Evolutionary conservation across 2,329 filamentous ascomycete genomes (phyloP).

Genomic region (Talaromyces atroroseus): DNA sequence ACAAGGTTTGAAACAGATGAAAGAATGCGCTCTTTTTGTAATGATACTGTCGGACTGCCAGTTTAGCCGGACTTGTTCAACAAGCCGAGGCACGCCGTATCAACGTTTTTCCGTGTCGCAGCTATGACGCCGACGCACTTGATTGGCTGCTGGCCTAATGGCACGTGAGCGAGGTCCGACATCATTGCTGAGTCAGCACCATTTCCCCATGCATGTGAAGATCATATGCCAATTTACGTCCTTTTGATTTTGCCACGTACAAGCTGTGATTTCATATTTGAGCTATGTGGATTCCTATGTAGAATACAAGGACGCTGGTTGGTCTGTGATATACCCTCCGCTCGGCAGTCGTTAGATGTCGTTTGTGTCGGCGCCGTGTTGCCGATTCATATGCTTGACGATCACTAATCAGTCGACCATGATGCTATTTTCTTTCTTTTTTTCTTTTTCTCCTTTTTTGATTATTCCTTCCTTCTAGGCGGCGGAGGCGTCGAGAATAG

Average conservation of each 20-base stretch:
- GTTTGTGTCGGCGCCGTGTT: no score
- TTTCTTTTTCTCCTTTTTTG: background rate
- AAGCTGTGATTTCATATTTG: no score
- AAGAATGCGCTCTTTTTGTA: slow-evolving; percentile 14
- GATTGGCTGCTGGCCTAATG: background rate
- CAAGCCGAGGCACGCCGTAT: slow-evolving; percentile 28
- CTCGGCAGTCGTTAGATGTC: no score
- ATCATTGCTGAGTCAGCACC: background rate
- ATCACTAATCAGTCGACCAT: no score
- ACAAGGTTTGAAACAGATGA: background rate
- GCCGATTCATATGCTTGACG: no score
- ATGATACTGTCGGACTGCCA: no score
- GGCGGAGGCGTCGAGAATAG: slow-evolving; percentile 31
- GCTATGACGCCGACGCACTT: background rate
- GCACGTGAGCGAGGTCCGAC: background rate
- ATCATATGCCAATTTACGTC: background rate
- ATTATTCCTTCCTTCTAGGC: slow-evolving; percentile 8
- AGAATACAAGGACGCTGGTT: no score
- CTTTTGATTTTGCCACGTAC: no score
- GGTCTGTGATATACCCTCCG: no score
- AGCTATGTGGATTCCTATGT: no score
- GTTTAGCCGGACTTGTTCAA: slow-evolving; percentile 15
- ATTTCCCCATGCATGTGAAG: slow-evolving; percentile 10
- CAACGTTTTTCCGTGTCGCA: slow-evolving; percentile 19
- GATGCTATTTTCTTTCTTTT: no score